These are phyloP conservation scores for Colletotrichum sp. DNA, from an alignment of 2,329 filamentous ascomycete genomes.

Conservation along the genomic window DNA sequence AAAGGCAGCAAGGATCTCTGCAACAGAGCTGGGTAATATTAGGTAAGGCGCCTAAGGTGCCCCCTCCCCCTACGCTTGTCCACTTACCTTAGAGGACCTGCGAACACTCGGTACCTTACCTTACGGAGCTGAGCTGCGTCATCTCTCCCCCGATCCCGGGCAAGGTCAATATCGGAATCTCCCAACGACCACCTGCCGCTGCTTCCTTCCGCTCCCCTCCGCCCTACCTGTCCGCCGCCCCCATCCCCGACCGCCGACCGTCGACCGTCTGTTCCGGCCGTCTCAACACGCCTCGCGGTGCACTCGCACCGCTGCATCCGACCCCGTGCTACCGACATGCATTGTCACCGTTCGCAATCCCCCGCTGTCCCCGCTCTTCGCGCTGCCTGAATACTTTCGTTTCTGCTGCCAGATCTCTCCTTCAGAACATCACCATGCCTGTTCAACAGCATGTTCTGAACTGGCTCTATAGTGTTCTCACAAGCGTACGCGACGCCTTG, in stretches of 20 bases:
- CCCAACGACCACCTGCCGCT: background rate
- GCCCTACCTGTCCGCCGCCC: background rate
- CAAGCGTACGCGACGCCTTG: conserved; percentile 59
- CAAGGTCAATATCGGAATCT: background rate
- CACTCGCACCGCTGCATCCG: background rate
- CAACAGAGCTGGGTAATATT: background rate
- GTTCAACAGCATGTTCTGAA: conserved; percentile 90
- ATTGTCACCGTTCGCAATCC: background rate
- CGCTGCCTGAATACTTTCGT: background rate
- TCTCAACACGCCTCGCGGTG: background rate
- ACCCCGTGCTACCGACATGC: background rate
- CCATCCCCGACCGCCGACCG: background rate
- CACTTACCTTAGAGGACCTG: background rate
- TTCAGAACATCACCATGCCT: conserved; percentile 52
- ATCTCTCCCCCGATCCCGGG: background rate
- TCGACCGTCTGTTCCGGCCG: background rate
- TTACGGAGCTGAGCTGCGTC: background rate
- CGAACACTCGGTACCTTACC: background rate
- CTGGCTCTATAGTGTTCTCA: conserved; percentile 93
- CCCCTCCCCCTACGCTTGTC: background rate
- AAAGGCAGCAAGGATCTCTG: background rate
- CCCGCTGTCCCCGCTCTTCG: background rate
- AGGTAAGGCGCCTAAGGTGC: background rate
- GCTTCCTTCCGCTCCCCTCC: background rate
- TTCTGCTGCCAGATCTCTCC: background rate